Evolutionary conservation across 2,329 filamentous ascomycete genomes (phyloP).

Genomic region (Fusarium musae): DNA sequence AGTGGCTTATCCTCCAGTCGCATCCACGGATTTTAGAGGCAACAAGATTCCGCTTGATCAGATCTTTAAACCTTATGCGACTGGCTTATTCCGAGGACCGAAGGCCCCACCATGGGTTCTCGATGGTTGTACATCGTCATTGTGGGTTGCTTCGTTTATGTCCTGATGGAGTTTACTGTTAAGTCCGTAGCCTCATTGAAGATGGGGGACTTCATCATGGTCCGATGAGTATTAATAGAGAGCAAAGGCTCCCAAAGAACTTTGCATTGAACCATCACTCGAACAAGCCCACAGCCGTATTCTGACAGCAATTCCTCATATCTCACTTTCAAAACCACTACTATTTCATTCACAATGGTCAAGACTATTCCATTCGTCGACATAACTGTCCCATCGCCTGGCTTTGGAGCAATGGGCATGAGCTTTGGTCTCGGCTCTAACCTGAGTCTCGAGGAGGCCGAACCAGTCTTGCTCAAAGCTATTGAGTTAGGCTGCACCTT

Average conservation of each 20-base stretch:
- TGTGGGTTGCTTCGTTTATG: not conserved
- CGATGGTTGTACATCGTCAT: not conserved
- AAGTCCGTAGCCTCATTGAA: not conserved
- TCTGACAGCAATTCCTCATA: not conserved
- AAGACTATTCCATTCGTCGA: not conserved
- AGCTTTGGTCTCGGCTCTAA: not conserved
- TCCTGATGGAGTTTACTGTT: not conserved
- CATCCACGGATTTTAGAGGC: not conserved
- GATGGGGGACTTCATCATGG: accelerated
- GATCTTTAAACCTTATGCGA: not conserved
- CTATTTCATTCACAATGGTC: not conserved
- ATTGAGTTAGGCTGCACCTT: slow-evolving; percentile 10
- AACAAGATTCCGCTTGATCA: not conserved
- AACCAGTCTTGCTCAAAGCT: not conserved
- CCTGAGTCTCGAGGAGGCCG: not conserved
- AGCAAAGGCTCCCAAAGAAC: accelerated
- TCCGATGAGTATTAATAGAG: not conserved
- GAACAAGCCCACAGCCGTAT: not conserved
- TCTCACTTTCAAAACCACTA: too few relatives aligned
- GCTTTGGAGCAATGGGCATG: slow-evolving; percentile 13
- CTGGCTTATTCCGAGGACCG: not conserved
- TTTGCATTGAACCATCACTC: accelerated
- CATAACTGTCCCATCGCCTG: not conserved
- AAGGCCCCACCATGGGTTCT: not conserved
- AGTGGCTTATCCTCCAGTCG: not conserved